phyloP scores from a whole-genome alignment of 2,329 filamentous ascomycete species.

The Fusarium cyanostomum region DNA sequence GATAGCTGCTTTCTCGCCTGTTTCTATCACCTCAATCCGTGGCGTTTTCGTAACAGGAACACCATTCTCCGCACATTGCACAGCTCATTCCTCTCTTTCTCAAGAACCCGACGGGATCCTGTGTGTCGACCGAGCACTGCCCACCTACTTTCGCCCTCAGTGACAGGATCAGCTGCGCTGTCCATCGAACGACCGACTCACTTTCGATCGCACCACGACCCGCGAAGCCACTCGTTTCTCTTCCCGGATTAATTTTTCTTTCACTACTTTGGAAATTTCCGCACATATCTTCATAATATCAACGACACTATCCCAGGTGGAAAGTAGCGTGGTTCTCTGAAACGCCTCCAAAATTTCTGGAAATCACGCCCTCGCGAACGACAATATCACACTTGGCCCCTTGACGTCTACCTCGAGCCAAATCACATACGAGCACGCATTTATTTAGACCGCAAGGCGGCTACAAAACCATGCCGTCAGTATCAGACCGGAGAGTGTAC shows the following conservation, averaged over 20 bases:
- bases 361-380: constrained; percentile 11
- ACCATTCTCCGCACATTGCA: constrained; percentile 7
- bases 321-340: constrained; percentile 31
- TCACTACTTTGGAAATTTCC: constrained; percentile 24
- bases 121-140: constrained; percentile 28
- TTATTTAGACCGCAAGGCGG: constrained; percentile 1
- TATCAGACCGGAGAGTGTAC: constrained; percentile 68
- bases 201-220: constrained; percentile 31
- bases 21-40: constrained; percentile 23
- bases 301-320: constrained; percentile 33
- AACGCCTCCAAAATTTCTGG: constrained; percentile 8
- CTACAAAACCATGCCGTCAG: constrained; percentile 65
- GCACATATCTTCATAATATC: constrained; percentile 36
- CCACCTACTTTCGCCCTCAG: constrained; percentile 29
- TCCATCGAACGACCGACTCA: constrained; percentile 39
- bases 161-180: constrained; percentile 46
- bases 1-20: constrained; percentile 32
- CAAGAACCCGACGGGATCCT: constrained; percentile 8
- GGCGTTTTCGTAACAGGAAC: constrained; percentile 11
- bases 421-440: constrained; percentile 6
- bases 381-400: constrained; percentile 6
- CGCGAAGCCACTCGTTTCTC: constrained; percentile 39
- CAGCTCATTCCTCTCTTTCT: constrained; percentile 27
- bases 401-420: neutral
- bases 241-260: constrained; percentile 11